phyloP scores from a whole-genome alignment of 441 rosid genomes.

The Croton setiger region DNA sequence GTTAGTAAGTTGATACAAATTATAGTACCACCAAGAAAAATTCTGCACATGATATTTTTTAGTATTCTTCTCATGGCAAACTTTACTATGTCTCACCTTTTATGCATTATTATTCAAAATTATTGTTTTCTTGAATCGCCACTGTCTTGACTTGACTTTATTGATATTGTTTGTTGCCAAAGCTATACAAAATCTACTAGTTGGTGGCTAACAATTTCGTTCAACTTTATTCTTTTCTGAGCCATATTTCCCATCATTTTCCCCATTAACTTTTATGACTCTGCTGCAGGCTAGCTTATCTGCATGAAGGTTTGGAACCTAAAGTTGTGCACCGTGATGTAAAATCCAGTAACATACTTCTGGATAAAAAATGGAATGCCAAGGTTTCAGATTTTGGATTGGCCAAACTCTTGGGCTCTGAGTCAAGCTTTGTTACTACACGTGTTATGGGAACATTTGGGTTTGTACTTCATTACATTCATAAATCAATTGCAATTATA shows the following conservation, averaged over 20 bases:
- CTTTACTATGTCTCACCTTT: neutral
- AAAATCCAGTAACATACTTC: constrained; percentile 92
- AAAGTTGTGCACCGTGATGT: constrained; percentile 98
- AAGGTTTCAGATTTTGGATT: constrained; percentile 96
- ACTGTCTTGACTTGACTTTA: neutral
- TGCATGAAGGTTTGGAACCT: constrained; percentile 97
- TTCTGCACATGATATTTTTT: neutral
- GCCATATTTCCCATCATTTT: neutral
- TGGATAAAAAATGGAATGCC: constrained; percentile 80
- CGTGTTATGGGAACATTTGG: constrained; percentile 99
- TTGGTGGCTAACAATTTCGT: neutral
- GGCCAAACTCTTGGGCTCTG: constrained; percentile 90
- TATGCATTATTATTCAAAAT: neutral
- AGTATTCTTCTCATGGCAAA: neutral
- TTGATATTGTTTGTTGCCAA: neutral
- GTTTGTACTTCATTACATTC: constrained; percentile 34
- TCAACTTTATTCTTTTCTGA: constrained; percentile 4
- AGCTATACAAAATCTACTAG: neutral
- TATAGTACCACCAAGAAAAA: neutral
- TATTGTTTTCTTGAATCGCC: neutral
- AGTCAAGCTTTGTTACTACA: constrained; percentile 86
- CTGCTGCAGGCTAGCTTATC: constrained; percentile 70
- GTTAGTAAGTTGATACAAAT: neutral
- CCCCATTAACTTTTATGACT: constrained; percentile 9
- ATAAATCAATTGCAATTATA: neutral